Base-by-base conservation (phyloP, 805 yeast genomes). In the Pichia phayaonensis region DNA sequence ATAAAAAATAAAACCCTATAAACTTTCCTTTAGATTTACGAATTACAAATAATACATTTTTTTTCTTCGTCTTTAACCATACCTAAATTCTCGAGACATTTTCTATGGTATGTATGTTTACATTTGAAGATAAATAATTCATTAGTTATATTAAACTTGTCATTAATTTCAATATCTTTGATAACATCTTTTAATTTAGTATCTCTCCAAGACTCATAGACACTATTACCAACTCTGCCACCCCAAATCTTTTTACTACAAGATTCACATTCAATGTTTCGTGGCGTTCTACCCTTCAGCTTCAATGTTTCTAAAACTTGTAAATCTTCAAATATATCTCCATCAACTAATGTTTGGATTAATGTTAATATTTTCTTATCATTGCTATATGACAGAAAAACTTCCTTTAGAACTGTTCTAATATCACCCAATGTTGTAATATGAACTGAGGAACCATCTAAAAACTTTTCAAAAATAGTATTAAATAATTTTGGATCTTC, bases 201-300 rank as follows among this genome's bases (percentile, higher is more conserved):
- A 26, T 72, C 70, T 58, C 80, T 84, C 90, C 90, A 85, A 4
- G 75, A 70, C 42, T 73, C 72, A 48, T 77, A 76, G 40, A 76
- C 71, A 10, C 67, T 71, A 2, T 78, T 68, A 23, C 73, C 69
- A 2, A 85, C 61, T 1, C 80, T 79, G 1, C 77, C 63, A 0
- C 97, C 96, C 81, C 90, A 83, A 34, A 90, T 68, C 21, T 70
- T 69, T 54, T 80, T 81, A 1, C 88, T 90, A 65, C 97, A 90
- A 0, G 84, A 77, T 36, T 84, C 84, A 64, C 97, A 90, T 45
- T 74, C 79, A 38, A 73, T 70, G 26, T 70, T 69, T 26, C 67
- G 68, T 1, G 73, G 56, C 0, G 82, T 71, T 89, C 95, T 84
- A 0, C 97, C 97, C 38, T 68, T 64, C 0, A 71, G 56, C 22